Percentiles rank a stretch among this genome's conserved stretches.
phyloP scores from a whole-genome alignment of 2,329 filamentous ascomycete genomes.

The Sclerotinia trifoliorum region DNA sequence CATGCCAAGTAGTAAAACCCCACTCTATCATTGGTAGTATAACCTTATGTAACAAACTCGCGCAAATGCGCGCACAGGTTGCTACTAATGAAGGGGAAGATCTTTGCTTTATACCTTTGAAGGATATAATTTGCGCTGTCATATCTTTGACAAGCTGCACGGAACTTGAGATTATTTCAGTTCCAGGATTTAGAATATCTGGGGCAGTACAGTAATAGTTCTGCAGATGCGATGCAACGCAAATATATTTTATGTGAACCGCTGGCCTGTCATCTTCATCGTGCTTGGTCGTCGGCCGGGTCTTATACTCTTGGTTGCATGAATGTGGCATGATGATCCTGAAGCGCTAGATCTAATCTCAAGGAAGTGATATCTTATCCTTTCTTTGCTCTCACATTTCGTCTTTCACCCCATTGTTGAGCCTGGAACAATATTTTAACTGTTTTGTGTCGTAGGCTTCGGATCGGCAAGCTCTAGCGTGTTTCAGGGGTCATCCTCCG shows the following conservation, averaged over 20 bases:
- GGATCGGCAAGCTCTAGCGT: background rate
- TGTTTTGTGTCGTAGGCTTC: background rate
- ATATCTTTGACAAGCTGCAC: conserved; percentile 1
- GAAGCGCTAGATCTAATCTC: background rate
- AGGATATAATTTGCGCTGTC: background rate
- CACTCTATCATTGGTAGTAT: conserved; percentile 1
- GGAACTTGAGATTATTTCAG: background rate
- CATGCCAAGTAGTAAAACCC: conserved; percentile 13
- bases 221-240: background rate
- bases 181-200: background rate
- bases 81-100: background rate
- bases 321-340: background rate
- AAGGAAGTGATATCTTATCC: no score
- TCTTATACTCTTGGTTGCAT: background rate
- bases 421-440: background rate
- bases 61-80: conserved; percentile 17
- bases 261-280: background rate
- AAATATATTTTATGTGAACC: background rate
- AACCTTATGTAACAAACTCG: conserved; percentile 16
- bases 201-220: background rate
- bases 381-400: background rate
- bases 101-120: background rate
- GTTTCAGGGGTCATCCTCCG: background rate
- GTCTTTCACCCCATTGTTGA: background rate
- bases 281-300: background rate